Evolutionary conservation across 768 basidiomycete genomes (phyloP), one percentile per base, ranked within the genome.

Genomic region (Termitomyces sp.): DNA sequence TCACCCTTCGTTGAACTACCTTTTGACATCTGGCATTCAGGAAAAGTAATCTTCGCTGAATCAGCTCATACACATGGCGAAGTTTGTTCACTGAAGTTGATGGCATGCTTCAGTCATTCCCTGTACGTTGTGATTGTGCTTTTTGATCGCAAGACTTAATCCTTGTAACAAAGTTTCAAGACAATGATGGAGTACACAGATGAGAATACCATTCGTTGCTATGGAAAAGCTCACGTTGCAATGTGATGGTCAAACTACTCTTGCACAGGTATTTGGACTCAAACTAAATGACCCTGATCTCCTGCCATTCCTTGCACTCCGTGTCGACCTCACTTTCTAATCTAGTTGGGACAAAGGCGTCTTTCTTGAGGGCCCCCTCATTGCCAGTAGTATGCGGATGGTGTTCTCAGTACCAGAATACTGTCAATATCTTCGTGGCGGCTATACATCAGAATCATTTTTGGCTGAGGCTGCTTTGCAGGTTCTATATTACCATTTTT

Each of bases 1-100:
- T 28, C 50, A 9, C 56, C 55, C 3, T 56, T 50, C 9, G 55
- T 56, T 7, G 48, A 56, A 28, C 33, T 56, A 19, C 55, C 55
- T 50, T 56, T 56, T 44, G 55, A 56, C 26, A 10, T 48, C n/a
- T 37, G 46, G 28, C 11, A 8, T 15, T 12, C 7, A 12, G 31
- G 47, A 14, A 6, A 28, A 3, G 12, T 21, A 35, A 10, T 33
- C 9, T 21, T 33, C 17, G 17, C 3, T 14, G 47, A 55, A 23
- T 47, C 30, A 5, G 8, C 26, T 40, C 37, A 55, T 43, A 33
- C 54, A 11, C 5, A 31, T 2, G 30, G 50, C 2, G 54, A 55
- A 14, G 19, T 48, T 11, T 33, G 30, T 23, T 30, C 54, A 5
- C 17, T 50, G 19, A 4, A 40, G 23, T 50, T 41, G 9, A 41